phyloP scores from a whole-genome alignment of 768 basidiomycete species.

The Lactarius sanguifluus region DNA sequence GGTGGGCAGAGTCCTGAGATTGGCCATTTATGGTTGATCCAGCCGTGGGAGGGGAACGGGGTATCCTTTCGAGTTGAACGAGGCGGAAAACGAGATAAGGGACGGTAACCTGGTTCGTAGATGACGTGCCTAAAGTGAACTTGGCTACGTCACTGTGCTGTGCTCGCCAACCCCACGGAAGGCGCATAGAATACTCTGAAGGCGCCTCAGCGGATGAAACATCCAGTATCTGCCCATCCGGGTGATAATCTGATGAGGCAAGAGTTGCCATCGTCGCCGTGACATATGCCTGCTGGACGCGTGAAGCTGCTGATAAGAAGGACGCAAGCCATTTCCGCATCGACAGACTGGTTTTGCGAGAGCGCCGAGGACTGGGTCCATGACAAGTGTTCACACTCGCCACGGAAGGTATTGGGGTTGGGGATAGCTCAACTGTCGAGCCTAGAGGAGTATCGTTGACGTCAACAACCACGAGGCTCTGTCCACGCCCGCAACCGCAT shows the following conservation, averaged over 20 bases:
- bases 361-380: slow-evolving; percentile 4
- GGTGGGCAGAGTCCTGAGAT: slow-evolving; percentile 13
- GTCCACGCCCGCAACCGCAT: slow-evolving; percentile 23
- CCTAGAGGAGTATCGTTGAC: slow-evolving; percentile 27
- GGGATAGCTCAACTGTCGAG: not conserved
- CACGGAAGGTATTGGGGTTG: not conserved
- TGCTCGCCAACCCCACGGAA: slow-evolving; percentile 46
- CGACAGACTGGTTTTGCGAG: slow-evolving; percentile 6
- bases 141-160: slow-evolving; percentile 27
- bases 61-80: slow-evolving; percentile 8
- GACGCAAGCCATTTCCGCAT: slow-evolving; percentile 16
- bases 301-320: slow-evolving; percentile 35
- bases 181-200: slow-evolving; percentile 46
- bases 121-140: slow-evolving; percentile 12
- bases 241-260: slow-evolving; percentile 32
- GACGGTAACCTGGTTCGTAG: not conserved
- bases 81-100: slow-evolving; percentile 25
- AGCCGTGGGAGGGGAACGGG: not conserved
- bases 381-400: slow-evolving; percentile 10
- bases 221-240: slow-evolving; percentile 12
- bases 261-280: slow-evolving; percentile 51
- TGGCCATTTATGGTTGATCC: not conserved
- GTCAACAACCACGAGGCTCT: slow-evolving; percentile 26
- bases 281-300: slow-evolving; percentile 59
- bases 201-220: slow-evolving; percentile 32